These are phyloP conservation scores for Trichoderma harzianum DNA, from an alignment of 2,329 filamentous ascomycete species.

Conservation along the genomic window DNA sequence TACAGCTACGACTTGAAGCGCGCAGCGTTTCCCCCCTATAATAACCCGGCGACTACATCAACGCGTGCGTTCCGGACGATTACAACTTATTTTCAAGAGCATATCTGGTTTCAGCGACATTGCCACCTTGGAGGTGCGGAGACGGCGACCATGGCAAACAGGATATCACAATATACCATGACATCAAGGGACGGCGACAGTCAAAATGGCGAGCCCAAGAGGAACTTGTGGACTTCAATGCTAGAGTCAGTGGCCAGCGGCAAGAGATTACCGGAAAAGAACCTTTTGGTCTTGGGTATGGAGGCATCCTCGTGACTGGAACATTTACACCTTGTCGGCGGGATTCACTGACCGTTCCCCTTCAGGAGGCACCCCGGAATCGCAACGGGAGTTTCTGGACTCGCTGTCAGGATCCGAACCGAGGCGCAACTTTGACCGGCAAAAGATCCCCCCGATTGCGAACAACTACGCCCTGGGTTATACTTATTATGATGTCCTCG, in stretches of 20 bases:
- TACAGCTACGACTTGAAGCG: slow-evolving; percentile 23
- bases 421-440: slow-evolving; percentile 52
- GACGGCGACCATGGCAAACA: slow-evolving; percentile 47
- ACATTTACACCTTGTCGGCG: background rate
- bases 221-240: slow-evolving; percentile 93
- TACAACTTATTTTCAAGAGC: slow-evolving; percentile 3
- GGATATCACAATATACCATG: slow-evolving; percentile 57
- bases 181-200: slow-evolving; percentile 53
- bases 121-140: slow-evolving; percentile 19
- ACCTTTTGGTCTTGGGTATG: slow-evolving; percentile 78
- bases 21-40: slow-evolving; percentile 3
- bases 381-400: slow-evolving; percentile 80
- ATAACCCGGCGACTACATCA: background rate
- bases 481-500: slow-evolving; percentile 90
- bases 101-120: slow-evolving; percentile 7
- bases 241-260: slow-evolving; percentile 85
- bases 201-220: slow-evolving; percentile 68
- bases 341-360: slow-evolving; percentile 29
- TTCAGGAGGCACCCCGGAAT: slow-evolving; percentile 74
- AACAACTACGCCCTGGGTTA: slow-evolving; percentile 92
- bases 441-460: slow-evolving; percentile 72
- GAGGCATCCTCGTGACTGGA: background rate
- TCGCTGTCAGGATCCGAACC: slow-evolving; percentile 53
- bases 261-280: slow-evolving; percentile 88
- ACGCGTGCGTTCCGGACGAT: background rate